Evolutionary conservation across 768 basidiomycete species (phyloP), one percentile per base, ranked within the genome.

Genomic region (Amanita rubescens): DNA sequence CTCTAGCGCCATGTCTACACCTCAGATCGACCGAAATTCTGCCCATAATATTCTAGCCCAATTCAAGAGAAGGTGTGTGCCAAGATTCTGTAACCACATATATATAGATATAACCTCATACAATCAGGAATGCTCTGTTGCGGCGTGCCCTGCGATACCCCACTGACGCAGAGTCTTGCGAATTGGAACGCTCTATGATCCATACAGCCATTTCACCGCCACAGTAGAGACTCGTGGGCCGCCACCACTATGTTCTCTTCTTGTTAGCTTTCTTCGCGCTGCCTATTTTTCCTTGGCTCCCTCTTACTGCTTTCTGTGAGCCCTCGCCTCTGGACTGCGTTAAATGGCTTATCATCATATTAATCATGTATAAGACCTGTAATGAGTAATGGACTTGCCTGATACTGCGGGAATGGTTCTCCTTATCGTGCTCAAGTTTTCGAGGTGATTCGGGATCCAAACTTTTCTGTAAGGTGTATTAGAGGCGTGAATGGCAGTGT

Each of bases 381-480:
- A 46, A 30, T 19, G 54, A 32, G 59, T 19, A 62, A 22, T 67
- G 85, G 83, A 82, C 78, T 12, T 74, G 71, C 59, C 77, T 81
- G 57, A 81, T 58, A 57, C 82, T 84, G 49, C 66, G 57, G 1
- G 83, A 78, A 59, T 64, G 78, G 58, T 85, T 85, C 24, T 81
- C 64, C 78, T 59, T 85, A 85, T 38, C 78, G 79, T 57, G 75
- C 56, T 79, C 79, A 55, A 87, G 72, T 46, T 85, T 85, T 58
- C 84, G 77, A 56, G 87, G 64, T 8, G 77, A 67, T 61, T 84
- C 82, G 1, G 85, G 85, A 60, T 90, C 88, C 71, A 90, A 64
- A 52, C 84, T 85, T 75, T 87, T 86, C 88, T 90, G 56, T 10
- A 34, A 39, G 27, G n/a, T 22, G 17, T 12, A 37, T 57, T 10